Evolutionary conservation across 1,284 basidiomycete species (phyloP).

Genomic region (Boletus hoseneyae): DNA sequence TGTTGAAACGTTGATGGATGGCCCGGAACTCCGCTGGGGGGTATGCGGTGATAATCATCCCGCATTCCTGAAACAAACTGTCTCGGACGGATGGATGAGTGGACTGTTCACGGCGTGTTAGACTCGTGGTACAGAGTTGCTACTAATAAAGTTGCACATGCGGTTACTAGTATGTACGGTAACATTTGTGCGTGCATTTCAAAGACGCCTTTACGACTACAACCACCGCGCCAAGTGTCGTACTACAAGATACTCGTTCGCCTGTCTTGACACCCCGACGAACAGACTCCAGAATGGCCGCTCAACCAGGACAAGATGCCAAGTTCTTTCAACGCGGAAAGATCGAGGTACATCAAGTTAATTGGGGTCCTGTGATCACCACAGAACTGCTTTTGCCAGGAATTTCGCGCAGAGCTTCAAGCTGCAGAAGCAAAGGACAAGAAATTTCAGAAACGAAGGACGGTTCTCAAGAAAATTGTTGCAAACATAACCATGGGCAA

Average conservation of each 20-base stretch:
- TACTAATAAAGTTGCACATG: neutral
- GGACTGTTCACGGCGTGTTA: neutral
- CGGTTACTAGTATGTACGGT: too few relatives aligned
- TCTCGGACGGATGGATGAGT: neutral
- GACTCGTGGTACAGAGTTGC: neutral
- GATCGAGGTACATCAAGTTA: conserved; percentile 67
- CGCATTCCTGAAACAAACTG: neutral
- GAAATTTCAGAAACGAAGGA: conserved; percentile 88
- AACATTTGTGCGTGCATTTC: too few relatives aligned
- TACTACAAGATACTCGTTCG: conserved; percentile 1
- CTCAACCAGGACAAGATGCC: conserved; percentile 75
- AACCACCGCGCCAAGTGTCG: neutral
- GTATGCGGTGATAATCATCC: neutral
- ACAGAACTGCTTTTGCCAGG: conserved; percentile 42
- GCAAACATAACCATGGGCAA: conserved; percentile 97
- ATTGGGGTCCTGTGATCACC: conserved; percentile 6
- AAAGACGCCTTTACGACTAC: neutral
- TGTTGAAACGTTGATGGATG: neutral
- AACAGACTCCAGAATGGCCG: conserved; percentile 41
- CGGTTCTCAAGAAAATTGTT: conserved; percentile 91
- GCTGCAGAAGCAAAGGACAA: conserved; percentile 91
- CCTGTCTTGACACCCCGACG: conserved; percentile 1
- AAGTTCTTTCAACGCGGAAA: conserved; percentile 91
- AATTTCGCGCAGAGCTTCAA: conserved; percentile 85
- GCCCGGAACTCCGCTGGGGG: neutral